phyloP scores from a whole-genome alignment of 2,329 filamentous ascomycete species.

The Colletotrichum destructivum region DNA sequence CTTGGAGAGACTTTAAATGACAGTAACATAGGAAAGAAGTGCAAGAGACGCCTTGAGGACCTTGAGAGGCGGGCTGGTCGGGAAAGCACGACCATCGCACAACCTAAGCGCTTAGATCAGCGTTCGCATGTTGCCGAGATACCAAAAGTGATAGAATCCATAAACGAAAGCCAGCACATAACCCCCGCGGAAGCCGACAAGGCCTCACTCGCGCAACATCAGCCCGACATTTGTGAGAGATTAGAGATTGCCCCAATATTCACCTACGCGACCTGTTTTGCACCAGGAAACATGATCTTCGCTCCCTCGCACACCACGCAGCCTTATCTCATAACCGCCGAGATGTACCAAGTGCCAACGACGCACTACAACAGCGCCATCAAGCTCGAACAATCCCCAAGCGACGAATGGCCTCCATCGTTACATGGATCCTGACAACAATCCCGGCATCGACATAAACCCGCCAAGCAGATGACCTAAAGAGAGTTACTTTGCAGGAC shows the following conservation, averaged over 20 bases:
- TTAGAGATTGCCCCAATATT: slow-evolving; percentile 81
- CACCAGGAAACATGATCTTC: slow-evolving; percentile 76
- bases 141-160: slow-evolving; percentile 55
- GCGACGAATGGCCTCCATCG: slow-evolving; percentile 73
- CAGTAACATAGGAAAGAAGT: slow-evolving; percentile 81
- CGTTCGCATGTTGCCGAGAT: slow-evolving; percentile 48
- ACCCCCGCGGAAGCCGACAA: slow-evolving; percentile 77
- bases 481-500: too few relatives aligned
- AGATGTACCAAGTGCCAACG: slow-evolving; percentile 73
- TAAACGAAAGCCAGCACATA: slow-evolving; percentile 70
- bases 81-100: slow-evolving; percentile 57
- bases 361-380: slow-evolving; percentile 74
- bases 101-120: too few relatives aligned
- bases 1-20: neutral
- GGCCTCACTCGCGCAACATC: slow-evolving; percentile 70
- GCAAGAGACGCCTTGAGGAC: slow-evolving; percentile 90
- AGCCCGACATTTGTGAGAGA: slow-evolving; percentile 76
- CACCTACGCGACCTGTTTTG: slow-evolving; percentile 76
- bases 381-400: slow-evolving; percentile 75
- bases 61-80: slow-evolving; percentile 83
- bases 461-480: too few relatives aligned
- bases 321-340: slow-evolving; percentile 64
- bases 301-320: slow-evolving; percentile 70
- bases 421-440: slow-evolving; percentile 78
- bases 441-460: slow-evolving; percentile 75